A percentile compares a stretch with the other conserved stretches of the same genome.
These are phyloP conservation scores for Mucor indicus DNA, from an alignment of 371 early-diverging fungal genomes.

Conservation along the genomic window DNA sequence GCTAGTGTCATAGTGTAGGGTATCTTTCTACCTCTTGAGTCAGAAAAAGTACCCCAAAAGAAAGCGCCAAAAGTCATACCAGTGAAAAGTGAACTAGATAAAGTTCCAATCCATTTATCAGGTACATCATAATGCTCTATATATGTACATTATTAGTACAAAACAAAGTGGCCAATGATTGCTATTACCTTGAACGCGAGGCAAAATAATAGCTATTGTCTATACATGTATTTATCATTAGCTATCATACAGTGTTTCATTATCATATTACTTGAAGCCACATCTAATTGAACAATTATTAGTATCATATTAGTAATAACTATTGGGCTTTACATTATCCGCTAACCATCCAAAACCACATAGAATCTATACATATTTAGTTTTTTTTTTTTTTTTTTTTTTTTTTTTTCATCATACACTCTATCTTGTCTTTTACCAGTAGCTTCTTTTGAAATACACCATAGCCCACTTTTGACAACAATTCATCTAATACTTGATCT, in stretches of 20 bases:
- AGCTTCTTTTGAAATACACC: constrained; percentile 76
- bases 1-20: constrained; percentile 79
- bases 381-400: background rate
- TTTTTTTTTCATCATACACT: too few species aligned
- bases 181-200: constrained; percentile 45
- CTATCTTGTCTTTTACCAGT: constrained; percentile 42
- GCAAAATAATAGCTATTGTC: constrained; percentile 65
- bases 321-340: constrained; percentile 64
- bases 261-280: constrained; percentile 58
- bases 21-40: constrained; percentile 72
- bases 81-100: constrained; percentile 68
- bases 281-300: too few species aligned
- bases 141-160: background rate
- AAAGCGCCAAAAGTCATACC: constrained; percentile 85
- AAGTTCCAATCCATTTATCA: constrained; percentile 57
- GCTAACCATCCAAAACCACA: constrained; percentile 86
- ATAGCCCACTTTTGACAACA: constrained; percentile 71
- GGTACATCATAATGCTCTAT: constrained; percentile 58
- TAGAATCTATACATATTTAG: constrained; percentile 47
- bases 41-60: constrained; percentile 80
- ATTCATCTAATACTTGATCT: constrained; percentile 51
- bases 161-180: background rate
- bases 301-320: constrained; percentile 3
- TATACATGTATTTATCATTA: constrained; percentile 34
- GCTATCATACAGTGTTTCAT: background rate